Percentiles rank a stretch among this genome's conserved stretches.
These are phyloP conservation scores for Immersiella caudata DNA, from an alignment of 495 filamentous ascomycete genomes.

Conservation along the genomic window DNA sequence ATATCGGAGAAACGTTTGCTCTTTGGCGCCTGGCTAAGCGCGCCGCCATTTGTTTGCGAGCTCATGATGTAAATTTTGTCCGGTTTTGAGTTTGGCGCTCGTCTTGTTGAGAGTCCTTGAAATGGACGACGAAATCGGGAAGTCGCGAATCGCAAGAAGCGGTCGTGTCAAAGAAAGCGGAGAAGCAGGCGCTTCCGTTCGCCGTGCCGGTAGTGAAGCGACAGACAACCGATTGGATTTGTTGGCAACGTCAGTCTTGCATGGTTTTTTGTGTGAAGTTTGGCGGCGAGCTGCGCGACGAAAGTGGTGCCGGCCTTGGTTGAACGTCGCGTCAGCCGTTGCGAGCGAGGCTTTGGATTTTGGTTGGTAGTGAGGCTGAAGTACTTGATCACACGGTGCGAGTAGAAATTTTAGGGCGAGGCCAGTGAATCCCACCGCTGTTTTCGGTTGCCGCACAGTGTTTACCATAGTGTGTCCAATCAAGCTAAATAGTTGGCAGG, in stretches of 20 bases:
- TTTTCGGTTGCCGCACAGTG: too few species aligned
- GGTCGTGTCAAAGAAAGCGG: conserved; percentile 12
- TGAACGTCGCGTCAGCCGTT: conserved; percentile 6
- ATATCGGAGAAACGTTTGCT: conserved; percentile 82
- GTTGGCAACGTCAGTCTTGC: not conserved
- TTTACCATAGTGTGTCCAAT: too few species aligned
- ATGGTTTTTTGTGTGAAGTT: not conserved
- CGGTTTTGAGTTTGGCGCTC: conserved; percentile 1
- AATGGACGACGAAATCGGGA: not conserved
- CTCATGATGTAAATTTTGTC: conserved; percentile 36
- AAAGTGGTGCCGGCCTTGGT: not conserved
- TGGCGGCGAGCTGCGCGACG: not conserved
- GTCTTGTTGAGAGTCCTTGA: not conserved
- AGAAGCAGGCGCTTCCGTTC: not conserved
- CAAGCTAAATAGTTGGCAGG: too few species aligned
- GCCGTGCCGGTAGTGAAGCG: not conserved
- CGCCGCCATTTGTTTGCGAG: conserved; percentile 37
- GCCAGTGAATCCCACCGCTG: not conserved
- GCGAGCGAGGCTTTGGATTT: conserved; percentile 8
- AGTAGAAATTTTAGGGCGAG: not conserved
- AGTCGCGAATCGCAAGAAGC: conserved; percentile 6
- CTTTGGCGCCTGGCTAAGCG: conserved; percentile 29
- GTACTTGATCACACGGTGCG: not conserved
- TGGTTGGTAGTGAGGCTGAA: conserved; percentile 10
- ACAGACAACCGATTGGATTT: not conserved